These are phyloP conservation scores for Clarireedia sp. DNA, from an alignment of 2,329 filamentous ascomycete genomes.

Conservation along the genomic window DNA sequence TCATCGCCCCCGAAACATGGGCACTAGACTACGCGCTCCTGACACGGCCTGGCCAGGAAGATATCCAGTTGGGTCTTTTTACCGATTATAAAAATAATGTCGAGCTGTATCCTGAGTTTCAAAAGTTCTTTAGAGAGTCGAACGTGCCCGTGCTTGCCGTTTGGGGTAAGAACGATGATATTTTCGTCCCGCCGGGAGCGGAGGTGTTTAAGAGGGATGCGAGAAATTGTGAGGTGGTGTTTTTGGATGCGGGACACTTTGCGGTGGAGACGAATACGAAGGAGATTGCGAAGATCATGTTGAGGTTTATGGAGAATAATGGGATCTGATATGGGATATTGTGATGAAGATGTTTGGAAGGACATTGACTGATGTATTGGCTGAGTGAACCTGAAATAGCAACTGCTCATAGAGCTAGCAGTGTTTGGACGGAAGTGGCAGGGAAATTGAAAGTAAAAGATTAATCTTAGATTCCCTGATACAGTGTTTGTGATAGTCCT, in stretches of 20 bases:
- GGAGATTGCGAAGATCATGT: slow-evolving; percentile 20
- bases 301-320: slow-evolving; percentile 22
- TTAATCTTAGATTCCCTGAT: no score
- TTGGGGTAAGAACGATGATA: slow-evolving; percentile 50
- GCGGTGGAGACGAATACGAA: slow-evolving; percentile 28
- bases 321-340: slow-evolving; percentile 12
- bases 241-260: slow-evolving; percentile 51
- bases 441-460: no score
- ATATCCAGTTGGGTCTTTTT: slow-evolving; percentile 49
- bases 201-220: slow-evolving; percentile 46
- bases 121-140: slow-evolving; percentile 44
- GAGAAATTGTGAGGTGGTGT: slow-evolving; percentile 38
- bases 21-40: slow-evolving; percentile 45
- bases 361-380: no score
- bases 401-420: no score
- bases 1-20: slow-evolving; percentile 22
- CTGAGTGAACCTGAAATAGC: no score
- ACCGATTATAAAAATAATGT: slow-evolving; percentile 50
- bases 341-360: no score
- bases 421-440: no score
- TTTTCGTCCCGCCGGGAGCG: slow-evolving; percentile 43
- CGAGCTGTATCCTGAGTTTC: slow-evolving; percentile 44
- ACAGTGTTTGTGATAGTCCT: no score
- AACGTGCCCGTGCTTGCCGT: slow-evolving; percentile 46
- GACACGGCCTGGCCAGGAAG: slow-evolving; percentile 40